These are phyloP conservation scores for Cryphonectria naterciae DNA, from an alignment of 2,329 filamentous ascomycete genomes.

Conservation along the genomic window DNA sequence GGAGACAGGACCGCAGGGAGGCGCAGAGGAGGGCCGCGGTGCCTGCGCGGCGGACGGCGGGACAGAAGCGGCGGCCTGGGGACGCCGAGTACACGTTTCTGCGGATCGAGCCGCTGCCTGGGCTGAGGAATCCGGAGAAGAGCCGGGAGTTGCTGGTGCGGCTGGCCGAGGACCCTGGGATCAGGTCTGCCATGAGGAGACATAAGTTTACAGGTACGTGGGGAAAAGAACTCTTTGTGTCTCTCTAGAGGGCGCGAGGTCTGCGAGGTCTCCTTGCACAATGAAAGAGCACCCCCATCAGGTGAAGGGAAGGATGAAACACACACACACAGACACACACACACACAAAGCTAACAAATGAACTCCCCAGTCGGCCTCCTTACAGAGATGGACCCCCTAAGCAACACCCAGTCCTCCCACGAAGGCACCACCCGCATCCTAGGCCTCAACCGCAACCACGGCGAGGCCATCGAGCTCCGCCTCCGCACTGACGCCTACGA, in stretches of 20 bases:
- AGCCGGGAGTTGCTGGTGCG: constrained; percentile 74
- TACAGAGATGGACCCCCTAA: constrained; percentile 92
- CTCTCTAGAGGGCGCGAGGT: too few species aligned
- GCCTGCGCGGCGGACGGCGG: constrained; percentile 33
- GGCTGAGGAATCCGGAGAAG: constrained; percentile 76
- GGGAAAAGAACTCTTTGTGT: not conserved
- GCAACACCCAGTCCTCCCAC: constrained; percentile 73
- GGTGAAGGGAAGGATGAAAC: not conserved
- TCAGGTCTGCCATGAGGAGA: constrained; percentile 79
- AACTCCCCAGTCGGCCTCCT: constrained; percentile 68
- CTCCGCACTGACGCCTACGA: constrained; percentile 93
- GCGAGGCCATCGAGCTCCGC: constrained; percentile 88
- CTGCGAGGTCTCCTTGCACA: not conserved
- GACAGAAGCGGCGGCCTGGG: constrained; percentile 44
- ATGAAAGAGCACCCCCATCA: not conserved
- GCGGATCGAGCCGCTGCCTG: constrained; percentile 72
- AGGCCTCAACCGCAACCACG: constrained; percentile 84
- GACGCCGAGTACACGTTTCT: constrained; percentile 79
- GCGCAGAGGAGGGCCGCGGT: constrained; percentile 19
- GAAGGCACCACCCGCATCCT: constrained; percentile 76
- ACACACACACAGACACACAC: too few species aligned
- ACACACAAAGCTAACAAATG: not conserved
- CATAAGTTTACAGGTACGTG: constrained; percentile 68
- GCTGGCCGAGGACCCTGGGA: constrained; percentile 81
- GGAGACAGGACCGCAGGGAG: constrained; percentile 20